These are phyloP conservation scores for Talaromyces sp. DNA, from an alignment of 2,329 filamentous ascomycete genomes.

Conservation along the genomic window DNA sequence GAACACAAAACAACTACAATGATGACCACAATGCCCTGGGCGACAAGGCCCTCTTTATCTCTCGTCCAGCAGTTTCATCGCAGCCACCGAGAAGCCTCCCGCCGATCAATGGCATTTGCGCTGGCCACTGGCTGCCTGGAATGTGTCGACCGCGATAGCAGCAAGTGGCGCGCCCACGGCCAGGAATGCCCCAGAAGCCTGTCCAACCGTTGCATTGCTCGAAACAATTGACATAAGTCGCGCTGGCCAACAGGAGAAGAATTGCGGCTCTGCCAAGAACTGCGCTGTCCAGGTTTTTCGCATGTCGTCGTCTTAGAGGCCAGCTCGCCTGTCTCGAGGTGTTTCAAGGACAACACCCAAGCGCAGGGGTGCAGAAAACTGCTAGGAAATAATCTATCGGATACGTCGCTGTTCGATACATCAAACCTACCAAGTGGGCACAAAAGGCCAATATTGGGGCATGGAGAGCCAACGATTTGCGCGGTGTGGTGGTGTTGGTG, in stretches of 20 bases:
- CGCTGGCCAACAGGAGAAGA: not conserved
- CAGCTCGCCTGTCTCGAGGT: not conserved
- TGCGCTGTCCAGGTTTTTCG: not conserved
- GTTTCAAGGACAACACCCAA: not conserved
- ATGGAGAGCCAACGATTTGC: not conserved
- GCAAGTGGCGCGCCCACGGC: not conserved
- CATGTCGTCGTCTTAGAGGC: not conserved
- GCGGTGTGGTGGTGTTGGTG: not conserved
- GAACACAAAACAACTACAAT: not conserved
- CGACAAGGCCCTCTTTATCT: constrained; percentile 2
- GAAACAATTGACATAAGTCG: not conserved
- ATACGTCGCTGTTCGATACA: not conserved
- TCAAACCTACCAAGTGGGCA: not conserved
- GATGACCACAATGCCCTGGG: not conserved
- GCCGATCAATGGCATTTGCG: not conserved
- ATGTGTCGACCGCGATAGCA: not conserved
- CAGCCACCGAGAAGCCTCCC: not conserved
- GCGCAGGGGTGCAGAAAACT: not conserved
- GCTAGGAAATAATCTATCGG: not conserved
- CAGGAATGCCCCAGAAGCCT: not conserved
- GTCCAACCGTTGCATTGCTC: not conserved
- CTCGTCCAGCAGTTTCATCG: not conserved
- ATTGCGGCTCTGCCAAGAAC: not conserved
- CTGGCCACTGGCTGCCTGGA: not conserved
- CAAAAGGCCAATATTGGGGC: not conserved